These are phyloP conservation scores for Helotiales sp. DNA, from an alignment of 2,329 filamentous ascomycete species.

Conservation along the genomic window DNA sequence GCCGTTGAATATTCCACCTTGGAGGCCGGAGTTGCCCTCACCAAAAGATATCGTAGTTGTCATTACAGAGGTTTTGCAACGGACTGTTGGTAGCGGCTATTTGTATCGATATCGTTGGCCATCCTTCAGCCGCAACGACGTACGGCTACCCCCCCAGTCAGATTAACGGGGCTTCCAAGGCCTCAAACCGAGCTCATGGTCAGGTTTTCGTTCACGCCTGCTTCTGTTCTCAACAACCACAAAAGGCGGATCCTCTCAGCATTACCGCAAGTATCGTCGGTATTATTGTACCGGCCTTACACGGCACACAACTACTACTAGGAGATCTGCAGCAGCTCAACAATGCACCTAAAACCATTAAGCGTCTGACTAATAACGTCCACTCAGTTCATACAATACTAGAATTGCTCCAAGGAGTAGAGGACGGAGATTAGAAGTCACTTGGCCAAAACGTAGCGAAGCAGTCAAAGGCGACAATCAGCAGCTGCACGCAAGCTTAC, in stretches of 20 bases:
- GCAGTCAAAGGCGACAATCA: conserved; percentile 33
- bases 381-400: conserved; percentile 32
- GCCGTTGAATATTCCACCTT: conserved; percentile 25
- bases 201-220: conserved; percentile 1
- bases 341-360: conserved; percentile 36
- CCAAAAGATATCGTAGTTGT: conserved; percentile 24
- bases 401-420: conserved; percentile 32
- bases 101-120: conserved; percentile 16
- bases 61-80: conserved; percentile 20
- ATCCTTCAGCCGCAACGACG: conserved; percentile 23
- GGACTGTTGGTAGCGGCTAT: conserved; percentile 15
- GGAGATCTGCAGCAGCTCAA: conserved; percentile 36
- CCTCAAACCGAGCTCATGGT: conserved; percentile 10
- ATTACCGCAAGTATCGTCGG: conserved; percentile 35
- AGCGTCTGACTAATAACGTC: conserved; percentile 34
- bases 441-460: conserved; percentile 32
- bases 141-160: conserved; percentile 14
- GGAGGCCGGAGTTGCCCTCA: conserved; percentile 21
- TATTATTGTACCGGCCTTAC: conserved; percentile 34
- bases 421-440: conserved; percentile 35
- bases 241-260: conserved; percentile 31
- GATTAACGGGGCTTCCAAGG: conserved; percentile 9
- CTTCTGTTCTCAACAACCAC: conserved; percentile 15
- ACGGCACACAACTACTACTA: conserved; percentile 34
- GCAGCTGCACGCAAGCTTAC: conserved; percentile 34